Percentiles rank a stretch among this genome's conserved stretches.
These are phyloP conservation scores for Singerocomus rubriflavus DNA, from an alignment of 1,284 basidiomycete species.

Conservation along the genomic window DNA sequence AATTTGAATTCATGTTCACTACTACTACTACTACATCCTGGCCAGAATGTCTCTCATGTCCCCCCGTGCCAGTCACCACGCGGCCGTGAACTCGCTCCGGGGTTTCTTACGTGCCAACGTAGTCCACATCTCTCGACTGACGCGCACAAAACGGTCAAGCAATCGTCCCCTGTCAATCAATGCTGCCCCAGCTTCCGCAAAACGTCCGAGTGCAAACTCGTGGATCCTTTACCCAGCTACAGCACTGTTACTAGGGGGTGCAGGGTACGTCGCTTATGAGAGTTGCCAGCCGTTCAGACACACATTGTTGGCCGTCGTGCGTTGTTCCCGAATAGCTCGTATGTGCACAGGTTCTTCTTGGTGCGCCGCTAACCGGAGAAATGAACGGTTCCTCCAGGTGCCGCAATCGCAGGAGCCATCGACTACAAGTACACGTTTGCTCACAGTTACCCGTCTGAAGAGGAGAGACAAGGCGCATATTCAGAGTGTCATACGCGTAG, in stretches of 20 bases:
- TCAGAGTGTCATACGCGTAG: slow-evolving; percentile 81
- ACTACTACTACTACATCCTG: neutral
- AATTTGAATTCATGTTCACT: neutral
- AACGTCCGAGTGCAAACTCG: slow-evolving; percentile 8
- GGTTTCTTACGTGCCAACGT: slow-evolving; percentile 10
- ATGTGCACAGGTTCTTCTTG: slow-evolving; percentile 18
- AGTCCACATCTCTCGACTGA: slow-evolving; percentile 5
- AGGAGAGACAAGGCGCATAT: slow-evolving; percentile 55
- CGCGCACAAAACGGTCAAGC: slow-evolving; percentile 1
- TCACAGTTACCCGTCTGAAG: slow-evolving; percentile 53
- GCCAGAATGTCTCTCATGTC: slow-evolving; percentile 19
- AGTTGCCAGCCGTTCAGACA: slow-evolving; percentile 65
- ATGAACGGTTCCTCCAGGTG: slow-evolving; percentile 38
- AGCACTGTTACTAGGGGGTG: slow-evolving; percentile 32
- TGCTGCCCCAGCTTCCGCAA: neutral
- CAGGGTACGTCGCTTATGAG: slow-evolving; percentile 52
- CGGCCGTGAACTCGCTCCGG: slow-evolving; percentile 15
- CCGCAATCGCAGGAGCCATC: slow-evolving; percentile 62
- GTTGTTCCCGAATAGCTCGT: slow-evolving; percentile 75
- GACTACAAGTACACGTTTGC: slow-evolving; percentile 86
- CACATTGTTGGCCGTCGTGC: slow-evolving; percentile 56
- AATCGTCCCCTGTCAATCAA: slow-evolving; percentile 15
- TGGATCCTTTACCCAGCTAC: slow-evolving; percentile 27
- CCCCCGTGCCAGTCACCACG: slow-evolving; percentile 11
- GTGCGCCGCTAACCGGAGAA: slow-evolving; percentile 2